Base-by-base conservation (phyloP, 345 rosid genomes). In the Sisymbrium irio region DNA sequence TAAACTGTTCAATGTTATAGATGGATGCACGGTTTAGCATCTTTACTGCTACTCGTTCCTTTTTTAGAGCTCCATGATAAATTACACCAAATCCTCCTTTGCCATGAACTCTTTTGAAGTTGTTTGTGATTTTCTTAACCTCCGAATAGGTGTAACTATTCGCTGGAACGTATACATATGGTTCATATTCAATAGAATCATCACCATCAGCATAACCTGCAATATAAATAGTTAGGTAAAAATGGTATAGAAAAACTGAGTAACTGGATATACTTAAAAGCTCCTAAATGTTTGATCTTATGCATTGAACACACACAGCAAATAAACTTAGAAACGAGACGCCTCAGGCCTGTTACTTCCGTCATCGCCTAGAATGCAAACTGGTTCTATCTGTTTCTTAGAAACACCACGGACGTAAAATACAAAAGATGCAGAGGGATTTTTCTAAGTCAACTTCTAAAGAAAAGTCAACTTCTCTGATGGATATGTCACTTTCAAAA, bases 81-180 rank as follows among this genome's bases (percentile, higher is more conserved):
- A 69, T 33, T 17, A 71, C 67, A 69, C 65, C 74, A 57, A 57
- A 57, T 8, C 46, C 36, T 69, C 74, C 74, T 69, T 67, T 40
- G 27, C 63, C 72, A 17, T 27, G 30, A 54, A 54, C 53, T 55
- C 12, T 53, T 1, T 7, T 54, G 53, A 67, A 67, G 0, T 67
- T 67, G 4, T 40, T 68, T 0, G 72, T 68, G 5, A 68, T 40
- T 12, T 68, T 68, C 62, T 0, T 68, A 2, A 55, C 4, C 41
- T 54, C 8, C 13, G 63, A 9, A 4, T 55, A 68, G 40, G 41
- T 40, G 62, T 30, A 36, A 22, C 25, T 35, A 35, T 35, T 35
- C 15, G 27, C n/a, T 27, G 68, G 68, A 5, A 63, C 28, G 40
- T 44, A 63, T 8, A 44, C 67, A 42, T 28, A 28, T 63, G 67